A percentile compares a stretch with the other conserved stretches of the same genome.
phyloP scores from a whole-genome alignment of 2,329 filamentous ascomycete genomes.

The Pyrenophora seminiperda region DNA sequence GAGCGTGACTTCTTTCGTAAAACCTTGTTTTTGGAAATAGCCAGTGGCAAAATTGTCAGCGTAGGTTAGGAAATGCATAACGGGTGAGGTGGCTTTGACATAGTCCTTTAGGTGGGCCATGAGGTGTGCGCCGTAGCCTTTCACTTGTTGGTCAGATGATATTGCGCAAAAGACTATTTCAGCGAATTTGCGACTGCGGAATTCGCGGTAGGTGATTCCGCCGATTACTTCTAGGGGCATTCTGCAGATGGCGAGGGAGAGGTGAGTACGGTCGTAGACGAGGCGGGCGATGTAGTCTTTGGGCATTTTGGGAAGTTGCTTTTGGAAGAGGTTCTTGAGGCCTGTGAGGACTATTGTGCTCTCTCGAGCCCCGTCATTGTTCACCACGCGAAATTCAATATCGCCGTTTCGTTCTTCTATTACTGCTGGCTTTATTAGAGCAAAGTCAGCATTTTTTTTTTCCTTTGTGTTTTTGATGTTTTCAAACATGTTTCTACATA shows the following conservation, averaged over 20 bases:
- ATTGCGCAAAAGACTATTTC: constrained; percentile 99
- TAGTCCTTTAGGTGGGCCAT: constrained; percentile 99
- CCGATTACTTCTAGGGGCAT: constrained; percentile 91
- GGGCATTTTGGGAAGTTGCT: constrained; percentile 97
- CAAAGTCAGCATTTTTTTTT: constrained; percentile 3
- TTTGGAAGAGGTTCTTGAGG: constrained; percentile 96
- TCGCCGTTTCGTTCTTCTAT: constrained; percentile 90
- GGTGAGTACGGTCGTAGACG: constrained; percentile 92
- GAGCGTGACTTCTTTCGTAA: constrained; percentile 96
- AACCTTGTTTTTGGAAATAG: constrained; percentile 98
- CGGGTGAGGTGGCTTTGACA: constrained; percentile 91
- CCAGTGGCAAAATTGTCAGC: constrained; percentile 98
- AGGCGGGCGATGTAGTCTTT: constrained; percentile 97
- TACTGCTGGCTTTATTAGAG: constrained; percentile 77
- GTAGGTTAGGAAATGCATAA: constrained; percentile 98
- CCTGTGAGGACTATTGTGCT: constrained; percentile 92
- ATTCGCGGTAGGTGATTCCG: constrained; percentile 93
- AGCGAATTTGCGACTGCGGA: constrained; percentile 86
- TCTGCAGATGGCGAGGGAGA: constrained; percentile 96
- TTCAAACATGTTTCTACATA: background rate
- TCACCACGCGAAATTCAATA: constrained; percentile 95
- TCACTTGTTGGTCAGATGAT: constrained; percentile 95
- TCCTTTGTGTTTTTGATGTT: background rate
- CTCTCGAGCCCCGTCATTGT: constrained; percentile 87
- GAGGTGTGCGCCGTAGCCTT: constrained; percentile 96